Evolutionary conservation across 306 rosid genomes (phyloP).

Genomic region (Pachyrhizus erosus): DNA sequence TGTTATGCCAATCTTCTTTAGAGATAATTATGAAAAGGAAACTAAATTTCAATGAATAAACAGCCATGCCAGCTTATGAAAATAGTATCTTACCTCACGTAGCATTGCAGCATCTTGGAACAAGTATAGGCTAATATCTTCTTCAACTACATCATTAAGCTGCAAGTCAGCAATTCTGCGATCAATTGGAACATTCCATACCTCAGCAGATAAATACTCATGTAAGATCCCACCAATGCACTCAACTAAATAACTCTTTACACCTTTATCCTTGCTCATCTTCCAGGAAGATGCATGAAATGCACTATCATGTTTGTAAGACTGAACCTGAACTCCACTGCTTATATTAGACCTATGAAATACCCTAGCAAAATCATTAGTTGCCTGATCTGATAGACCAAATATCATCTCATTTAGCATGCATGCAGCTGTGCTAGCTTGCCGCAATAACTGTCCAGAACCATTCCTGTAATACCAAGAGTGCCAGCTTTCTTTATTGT

Average conservation of each 20-base stretch:
- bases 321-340: slow-evolving; percentile 50
- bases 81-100: slow-evolving; percentile 71
- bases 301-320: slow-evolving; percentile 44
- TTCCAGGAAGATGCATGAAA: slow-evolving; percentile 65
- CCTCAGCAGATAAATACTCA: slow-evolving; percentile 83
- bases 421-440: slow-evolving; percentile 92
- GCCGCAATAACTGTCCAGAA: slow-evolving; percentile 86
- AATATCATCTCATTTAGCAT: slow-evolving; percentile 91
- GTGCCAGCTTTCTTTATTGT: slow-evolving; percentile 80
- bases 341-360: slow-evolving; percentile 60
- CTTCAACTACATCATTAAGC: slow-evolving; percentile 59
- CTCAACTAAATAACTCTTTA: slow-evolving; percentile 67
- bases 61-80: slow-evolving; percentile 40
- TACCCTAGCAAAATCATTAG: slow-evolving; percentile 54
- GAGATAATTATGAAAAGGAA: slow-evolving; percentile 35
- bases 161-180: slow-evolving; percentile 46
- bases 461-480: slow-evolving; percentile 86
- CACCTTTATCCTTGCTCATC: slow-evolving; percentile 56
- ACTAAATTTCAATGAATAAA: slow-evolving; percentile 39
- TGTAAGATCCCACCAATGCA: slow-evolving; percentile 85
- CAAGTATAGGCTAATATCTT: slow-evolving; percentile 67
- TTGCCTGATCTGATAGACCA: slow-evolving; percentile 84
- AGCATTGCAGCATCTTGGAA: slow-evolving; percentile 81
- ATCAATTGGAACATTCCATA: slow-evolving; percentile 84
- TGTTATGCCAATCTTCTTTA: slow-evolving; percentile 31